A percentile compares a stretch with the other conserved stretches of the same genome.
phyloP scores from a whole-genome alignment of 768 basidiomycete genomes.

The Erythrobasidium yunnanense region DNA sequence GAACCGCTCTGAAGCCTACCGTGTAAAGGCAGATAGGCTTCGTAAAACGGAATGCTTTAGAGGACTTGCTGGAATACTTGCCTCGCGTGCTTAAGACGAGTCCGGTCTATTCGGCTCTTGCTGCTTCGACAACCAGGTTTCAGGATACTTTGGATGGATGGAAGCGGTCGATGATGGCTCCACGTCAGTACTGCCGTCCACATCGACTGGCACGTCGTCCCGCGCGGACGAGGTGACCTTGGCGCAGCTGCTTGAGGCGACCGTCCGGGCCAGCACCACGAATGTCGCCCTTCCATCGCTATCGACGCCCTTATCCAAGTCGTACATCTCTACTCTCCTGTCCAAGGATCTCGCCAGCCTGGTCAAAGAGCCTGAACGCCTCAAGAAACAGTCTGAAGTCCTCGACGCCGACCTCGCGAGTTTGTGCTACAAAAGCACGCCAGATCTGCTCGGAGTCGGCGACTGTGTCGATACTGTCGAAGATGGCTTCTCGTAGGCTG shows the following conservation, averaged over 20 bases:
- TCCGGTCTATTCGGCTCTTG: too few species aligned
- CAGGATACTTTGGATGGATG: too few species aligned
- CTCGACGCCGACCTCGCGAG: conserved; percentile 36
- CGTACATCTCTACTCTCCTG: conserved; percentile 19
- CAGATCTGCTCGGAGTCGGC: conserved; percentile 16
- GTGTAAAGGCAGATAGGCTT: too few species aligned
- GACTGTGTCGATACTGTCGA: conserved; percentile 23
- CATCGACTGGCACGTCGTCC: neutral
- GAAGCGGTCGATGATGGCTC: too few species aligned
- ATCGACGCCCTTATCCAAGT: neutral
- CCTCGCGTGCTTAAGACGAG: too few species aligned
- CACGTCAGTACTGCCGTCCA: too few species aligned
- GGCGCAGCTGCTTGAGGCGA: conserved; percentile 21
- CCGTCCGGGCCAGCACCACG: neutral
- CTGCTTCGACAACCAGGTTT: too few species aligned
- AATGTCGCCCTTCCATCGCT: conserved; percentile 11
- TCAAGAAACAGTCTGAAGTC: neutral
- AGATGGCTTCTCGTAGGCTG: conserved; percentile 19
- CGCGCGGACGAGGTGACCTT: conserved; percentile 5
- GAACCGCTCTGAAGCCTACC: too few species aligned
- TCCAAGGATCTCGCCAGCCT: conserved; percentile 10
- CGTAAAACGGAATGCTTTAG: too few species aligned
- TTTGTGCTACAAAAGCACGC: conserved; percentile 31
- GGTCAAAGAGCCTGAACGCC: conserved; percentile 14
- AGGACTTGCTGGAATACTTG: too few species aligned